These are phyloP conservation scores for Cyclocybe cylindracea DNA, from an alignment of 768 basidiomycete genomes.

Conservation along the genomic window DNA sequence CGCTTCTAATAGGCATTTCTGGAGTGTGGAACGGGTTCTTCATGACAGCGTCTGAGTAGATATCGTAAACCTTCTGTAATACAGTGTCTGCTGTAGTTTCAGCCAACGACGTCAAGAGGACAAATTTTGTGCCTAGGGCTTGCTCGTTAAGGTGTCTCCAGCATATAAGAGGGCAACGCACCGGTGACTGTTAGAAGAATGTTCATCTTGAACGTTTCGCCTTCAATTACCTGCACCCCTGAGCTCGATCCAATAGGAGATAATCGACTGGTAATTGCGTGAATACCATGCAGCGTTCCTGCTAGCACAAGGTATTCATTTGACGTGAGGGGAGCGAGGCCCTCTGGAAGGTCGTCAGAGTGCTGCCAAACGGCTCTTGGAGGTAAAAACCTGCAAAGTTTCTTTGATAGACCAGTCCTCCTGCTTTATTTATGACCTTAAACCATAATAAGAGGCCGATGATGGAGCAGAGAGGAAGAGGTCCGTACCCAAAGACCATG, in stretches of 20 bases:
- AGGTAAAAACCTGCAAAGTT: conserved; percentile 76
- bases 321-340: conserved; percentile 86
- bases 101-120: conserved; percentile 81
- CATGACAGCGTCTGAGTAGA: conserved; percentile 94
- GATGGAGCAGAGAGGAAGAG: conserved; percentile 5
- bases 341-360: conserved; percentile 56
- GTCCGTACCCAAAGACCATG: conserved; percentile 76
- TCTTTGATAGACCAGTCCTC: conserved; percentile 92
- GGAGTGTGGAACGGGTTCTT: conserved; percentile 99
- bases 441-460: conserved; percentile 11
- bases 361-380: conserved; percentile 4
- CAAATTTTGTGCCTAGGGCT: conserved; percentile 87
- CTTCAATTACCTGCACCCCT: conserved; percentile 94
- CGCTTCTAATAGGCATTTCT: conserved; percentile 98
- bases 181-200: conserved; percentile 91
- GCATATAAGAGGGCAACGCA: conserved; percentile 29
- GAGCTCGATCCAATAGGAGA: conserved; percentile 83
- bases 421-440: conserved; percentile 97
- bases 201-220: conserved; percentile 92
- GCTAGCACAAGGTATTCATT: conserved; percentile 96
- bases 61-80: conserved; percentile 88
- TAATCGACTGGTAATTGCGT: conserved; percentile 94
- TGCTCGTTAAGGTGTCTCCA: neutral
- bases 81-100: conserved; percentile 69
- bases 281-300: conserved; percentile 95